Evolutionary conservation across 2,329 filamentous ascomycete genomes (phyloP).

Genomic region (Ilyonectria destructans): DNA sequence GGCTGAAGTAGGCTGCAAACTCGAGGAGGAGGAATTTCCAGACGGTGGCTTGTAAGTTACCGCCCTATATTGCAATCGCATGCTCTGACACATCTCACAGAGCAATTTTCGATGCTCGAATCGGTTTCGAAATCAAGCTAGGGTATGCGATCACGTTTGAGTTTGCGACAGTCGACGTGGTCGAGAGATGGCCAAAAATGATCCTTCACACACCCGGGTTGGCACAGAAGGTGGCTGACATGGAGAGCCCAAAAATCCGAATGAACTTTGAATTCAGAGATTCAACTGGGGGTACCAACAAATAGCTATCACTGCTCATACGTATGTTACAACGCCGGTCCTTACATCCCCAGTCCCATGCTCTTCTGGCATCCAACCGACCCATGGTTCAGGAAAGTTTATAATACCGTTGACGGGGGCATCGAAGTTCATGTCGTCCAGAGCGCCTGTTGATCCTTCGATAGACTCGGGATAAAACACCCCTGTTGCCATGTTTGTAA

Average conservation of each 20-base stretch:
- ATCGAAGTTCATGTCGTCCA: too few relatives aligned
- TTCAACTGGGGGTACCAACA: too few relatives aligned
- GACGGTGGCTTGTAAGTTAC: not conserved
- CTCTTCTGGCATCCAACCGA: too few relatives aligned
- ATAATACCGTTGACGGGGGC: too few relatives aligned
- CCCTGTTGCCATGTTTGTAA: too few relatives aligned
- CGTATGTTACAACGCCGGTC: too few relatives aligned
- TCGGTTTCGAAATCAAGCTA: conserved; percentile 4
- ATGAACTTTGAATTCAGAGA: conserved; percentile 5
- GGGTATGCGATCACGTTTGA: conserved; percentile 1
- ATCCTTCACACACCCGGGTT: not conserved
- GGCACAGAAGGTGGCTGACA: not conserved
- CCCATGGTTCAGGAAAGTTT: too few relatives aligned
- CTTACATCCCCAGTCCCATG: too few relatives aligned
- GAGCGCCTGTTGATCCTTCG: too few relatives aligned
- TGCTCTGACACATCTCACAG: conserved; percentile 1
- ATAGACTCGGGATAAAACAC: too few relatives aligned
- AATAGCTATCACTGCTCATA: too few relatives aligned
- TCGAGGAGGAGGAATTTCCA: not conserved
- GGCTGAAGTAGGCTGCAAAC: not conserved
- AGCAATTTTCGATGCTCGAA: conserved; percentile 3
- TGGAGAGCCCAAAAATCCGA: not conserved
- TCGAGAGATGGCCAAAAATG: not conserved
- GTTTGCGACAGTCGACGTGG: not conserved
- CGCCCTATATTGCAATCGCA: not conserved